These are phyloP conservation scores for Glomus cerebriforme DNA, from an alignment of 192 early-diverging fungal species.

Conservation along the genomic window DNA sequence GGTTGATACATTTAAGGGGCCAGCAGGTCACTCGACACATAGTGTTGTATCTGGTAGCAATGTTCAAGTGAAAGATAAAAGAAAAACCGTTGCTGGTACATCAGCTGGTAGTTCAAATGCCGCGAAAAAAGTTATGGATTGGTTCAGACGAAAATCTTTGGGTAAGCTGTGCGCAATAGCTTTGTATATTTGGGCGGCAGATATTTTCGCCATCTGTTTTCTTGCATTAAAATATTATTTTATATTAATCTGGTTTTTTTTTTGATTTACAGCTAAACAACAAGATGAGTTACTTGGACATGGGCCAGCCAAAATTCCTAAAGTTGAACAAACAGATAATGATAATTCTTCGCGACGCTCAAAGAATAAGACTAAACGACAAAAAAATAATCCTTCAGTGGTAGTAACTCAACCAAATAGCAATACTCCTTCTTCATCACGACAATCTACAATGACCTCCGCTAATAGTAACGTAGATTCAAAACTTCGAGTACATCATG, in stretches of 20 bases:
- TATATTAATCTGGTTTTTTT: neutral
- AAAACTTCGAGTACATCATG: conserved; percentile 72
- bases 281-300: conserved; percentile 1
- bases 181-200: neutral
- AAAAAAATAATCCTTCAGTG: conserved; percentile 13
- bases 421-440: conserved; percentile 26
- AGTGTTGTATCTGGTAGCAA: conserved; percentile 10
- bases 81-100: conserved; percentile 11
- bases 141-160: conserved; percentile 66
- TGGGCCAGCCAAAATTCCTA: neutral
- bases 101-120: conserved; percentile 40
- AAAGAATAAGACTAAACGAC: conserved; percentile 4
- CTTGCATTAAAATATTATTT: neutral
- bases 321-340: neutral
- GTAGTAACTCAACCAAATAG: conserved; percentile 24
- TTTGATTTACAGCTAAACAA: conserved; percentile 27
- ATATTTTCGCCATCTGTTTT: too few species aligned
- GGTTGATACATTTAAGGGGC: conserved; percentile 28
- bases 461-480: conserved; percentile 40
- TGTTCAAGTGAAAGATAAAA: conserved; percentile 21
- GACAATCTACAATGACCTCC: conserved; percentile 21
- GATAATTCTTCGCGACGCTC: neutral
- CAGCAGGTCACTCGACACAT: neutral
- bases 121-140: conserved; percentile 73
- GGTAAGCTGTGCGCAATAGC: conserved; percentile 37